These are phyloP conservation scores for Rhizomucor miehei DNA, from an alignment of 371 early-diverging fungal species.

Conservation along the genomic window DNA sequence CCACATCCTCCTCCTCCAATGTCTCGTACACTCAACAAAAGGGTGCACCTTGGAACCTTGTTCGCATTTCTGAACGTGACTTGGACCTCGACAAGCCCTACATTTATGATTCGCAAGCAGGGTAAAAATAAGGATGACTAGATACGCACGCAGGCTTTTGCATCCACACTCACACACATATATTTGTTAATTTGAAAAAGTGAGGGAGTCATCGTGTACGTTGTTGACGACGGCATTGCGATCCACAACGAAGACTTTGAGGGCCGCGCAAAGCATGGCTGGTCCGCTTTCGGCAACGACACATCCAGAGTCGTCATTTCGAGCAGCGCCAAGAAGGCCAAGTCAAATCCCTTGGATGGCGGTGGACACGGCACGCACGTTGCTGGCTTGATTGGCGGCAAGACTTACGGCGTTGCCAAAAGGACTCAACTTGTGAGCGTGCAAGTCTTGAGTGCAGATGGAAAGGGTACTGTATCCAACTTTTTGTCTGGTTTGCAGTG, in stretches of 20 bases:
- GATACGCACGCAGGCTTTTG: not conserved
- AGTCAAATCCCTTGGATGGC: constrained; percentile 4
- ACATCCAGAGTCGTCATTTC: not conserved
- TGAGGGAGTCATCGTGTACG: constrained; percentile 48
- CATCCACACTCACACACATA: not conserved
- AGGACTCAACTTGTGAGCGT: constrained; percentile 80
- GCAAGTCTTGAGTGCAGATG: constrained; percentile 72
- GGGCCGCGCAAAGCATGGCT: constrained; percentile 59
- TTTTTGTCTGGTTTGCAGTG: constrained; percentile 77
- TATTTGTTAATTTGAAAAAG: constrained; percentile 7
- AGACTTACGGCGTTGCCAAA: constrained; percentile 85
- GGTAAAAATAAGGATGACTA: constrained; percentile 13
- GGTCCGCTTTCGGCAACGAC: constrained; percentile 57
- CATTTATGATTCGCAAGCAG: constrained; percentile 25
- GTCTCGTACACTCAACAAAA: constrained; percentile 17
- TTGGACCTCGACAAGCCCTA: constrained; percentile 21
- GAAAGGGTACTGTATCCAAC: constrained; percentile 63
- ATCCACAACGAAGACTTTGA: constrained; percentile 53
- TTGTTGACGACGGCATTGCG: constrained; percentile 52
- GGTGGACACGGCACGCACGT: constrained; percentile 66
- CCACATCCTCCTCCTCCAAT: not conserved
- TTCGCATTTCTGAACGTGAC: constrained; percentile 31
- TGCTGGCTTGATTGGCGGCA: constrained; percentile 77
- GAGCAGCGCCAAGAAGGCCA: constrained; percentile 4
- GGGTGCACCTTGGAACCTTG: constrained; percentile 39